Evolutionary conservation across 495 filamentous ascomycete genomes (phyloP), one percentile per base, ranked within the genome.

Genomic region (Penicillium coffeae): DNA sequence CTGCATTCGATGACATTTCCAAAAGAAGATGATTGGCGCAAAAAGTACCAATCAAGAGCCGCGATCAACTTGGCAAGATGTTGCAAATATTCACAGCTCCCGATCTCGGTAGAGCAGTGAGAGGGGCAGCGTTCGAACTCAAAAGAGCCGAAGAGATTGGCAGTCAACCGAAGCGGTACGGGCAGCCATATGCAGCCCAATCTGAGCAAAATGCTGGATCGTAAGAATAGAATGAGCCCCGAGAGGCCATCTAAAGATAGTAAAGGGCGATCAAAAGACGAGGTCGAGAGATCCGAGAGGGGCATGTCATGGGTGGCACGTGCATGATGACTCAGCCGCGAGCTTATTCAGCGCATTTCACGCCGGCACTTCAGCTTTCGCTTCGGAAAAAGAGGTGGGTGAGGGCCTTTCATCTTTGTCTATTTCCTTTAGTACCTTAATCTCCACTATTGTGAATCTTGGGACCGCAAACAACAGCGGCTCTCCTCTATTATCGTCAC

Each of bases 1-100:
- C 64, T 58, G 68, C 45, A 63, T 71, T 75, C 56, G 74, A 72
- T 55, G 75, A 78, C 76, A 80, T 80, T 55, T 62, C 66, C 63
- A 18, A 54, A 30, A n/a, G 16, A 13, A 1, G 12, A 34, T 13
- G 1, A n/a, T 8, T n/a, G n/a, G n/a, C n/a, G n/a, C n/a, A n/a
- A n/a, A n/a, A n/a, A n/a, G n/a, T n/a, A n/a, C n/a, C n/a, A n/a
- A n/a, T 16, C 16, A 5, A 7, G 33, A 21, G 18, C 16, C 12
- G 7, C 10, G 22, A 2, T 22, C 6, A n/a, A 16, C 14, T 2
- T 5, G 22, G 22, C 2, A 14, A n/a, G n/a, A n/a, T n/a, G n/a
- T n/a, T n/a, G n/a, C n/a, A n/a, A n/a, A n/a, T n/a, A n/a, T n/a
- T n/a, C n/a, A n/a, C 32, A 36, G 2, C 9, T 20, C 0, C 21